Base-by-base conservation (phyloP, 2,329 filamentous ascomycete genomes). In the Aspergillus oerlinghausenensis region DNA sequence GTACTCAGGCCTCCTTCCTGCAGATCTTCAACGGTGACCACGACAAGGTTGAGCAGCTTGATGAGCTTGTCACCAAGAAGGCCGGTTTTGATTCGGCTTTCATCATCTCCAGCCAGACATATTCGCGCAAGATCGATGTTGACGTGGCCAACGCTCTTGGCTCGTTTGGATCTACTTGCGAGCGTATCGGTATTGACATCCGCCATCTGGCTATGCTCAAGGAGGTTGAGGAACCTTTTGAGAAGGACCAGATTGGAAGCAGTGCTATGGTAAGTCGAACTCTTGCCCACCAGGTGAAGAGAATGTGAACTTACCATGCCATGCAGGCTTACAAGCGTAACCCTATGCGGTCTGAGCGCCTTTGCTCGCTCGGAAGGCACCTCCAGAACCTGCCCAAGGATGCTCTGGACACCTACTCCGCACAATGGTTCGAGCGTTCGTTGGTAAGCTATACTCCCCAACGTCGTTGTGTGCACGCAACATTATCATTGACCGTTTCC, bases 181-280 rank as follows among this genome's bases (percentile, higher is more conserved):
- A 90, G 69, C 84, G 87, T 58, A 92, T 95, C 59, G 83, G 84
- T 50, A 81, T 82, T 49, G 89, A 93, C 66, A 88, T 94, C 63
- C 82, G 89, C 50, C 87, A 90, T 68, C 78, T 93, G 50, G 87
- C 88, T 5, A 80, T 82, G 67, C 82, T 86, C 75, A 95, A 96
- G 80, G 90, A 95, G 73, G 79, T 94, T 57, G 92, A 95, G 70
- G 89, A 92, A 78, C 90, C 89, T 0, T 90, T 91, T 65, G 89
- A 92, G 76, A 85, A 85, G 66, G 83, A 86, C 63, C 90, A 95
- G 75, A 91, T 92, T 63, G 89, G 88, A 28, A 84, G 80, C 48
- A 83, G 79, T 50, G 85, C 85, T 7, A 83, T 84, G 81, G 71
- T 74, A 35, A 56, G 68, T 62, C 5, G 14, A 3, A 40, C n/a